phyloP scores from a whole-genome alignment of 768 basidiomycete species.

The Inosperma sp. region DNA sequence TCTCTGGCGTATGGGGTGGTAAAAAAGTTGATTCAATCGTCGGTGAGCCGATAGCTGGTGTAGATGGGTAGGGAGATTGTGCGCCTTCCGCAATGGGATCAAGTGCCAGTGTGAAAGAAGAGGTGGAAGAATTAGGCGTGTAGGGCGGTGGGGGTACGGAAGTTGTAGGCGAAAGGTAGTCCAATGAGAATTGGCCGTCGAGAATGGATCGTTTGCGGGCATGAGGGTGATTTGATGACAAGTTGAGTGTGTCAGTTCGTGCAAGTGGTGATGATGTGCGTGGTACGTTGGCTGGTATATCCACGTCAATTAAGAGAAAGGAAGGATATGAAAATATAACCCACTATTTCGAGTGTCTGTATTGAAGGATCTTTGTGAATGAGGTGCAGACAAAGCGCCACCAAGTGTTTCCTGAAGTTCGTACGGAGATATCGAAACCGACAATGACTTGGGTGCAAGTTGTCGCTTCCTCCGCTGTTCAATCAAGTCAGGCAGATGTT shows the following conservation, averaged over 20 bases:
- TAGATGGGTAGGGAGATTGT: conserved; percentile 25
- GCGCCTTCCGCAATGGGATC: conserved; percentile 33
- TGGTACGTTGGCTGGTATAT: conserved; percentile 31
- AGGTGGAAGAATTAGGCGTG: conserved; percentile 40
- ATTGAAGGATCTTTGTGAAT: conserved; percentile 27
- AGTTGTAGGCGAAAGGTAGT: conserved; percentile 29
- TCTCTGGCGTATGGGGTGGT: conserved; percentile 6
- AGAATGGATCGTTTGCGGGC: conserved; percentile 69
- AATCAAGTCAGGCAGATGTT: conserved; percentile 43
- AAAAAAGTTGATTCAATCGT: conserved; percentile 28
- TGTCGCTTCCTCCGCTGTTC: conserved; percentile 52
- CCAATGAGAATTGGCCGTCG: conserved; percentile 43
- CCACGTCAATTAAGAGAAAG: conserved; percentile 1
- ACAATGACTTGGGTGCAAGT: conserved; percentile 55
- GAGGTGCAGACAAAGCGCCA: conserved; percentile 28
- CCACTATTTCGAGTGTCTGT: conserved; percentile 21
- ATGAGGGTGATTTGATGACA: conserved; percentile 65
- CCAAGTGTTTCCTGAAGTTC: conserved; percentile 40
- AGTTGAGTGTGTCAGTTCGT: conserved; percentile 47
- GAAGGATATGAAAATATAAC: conserved; percentile 7
- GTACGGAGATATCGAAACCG: conserved; percentile 54
- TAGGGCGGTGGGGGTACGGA: conserved; percentile 28
- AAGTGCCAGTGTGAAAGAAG: conserved; percentile 37
- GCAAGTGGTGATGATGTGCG: conserved; percentile 42
- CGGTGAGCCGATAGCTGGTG: conserved; percentile 26